These are phyloP conservation scores for Russula earlei DNA, from an alignment of 768 basidiomycete species.

Conservation along the genomic window DNA sequence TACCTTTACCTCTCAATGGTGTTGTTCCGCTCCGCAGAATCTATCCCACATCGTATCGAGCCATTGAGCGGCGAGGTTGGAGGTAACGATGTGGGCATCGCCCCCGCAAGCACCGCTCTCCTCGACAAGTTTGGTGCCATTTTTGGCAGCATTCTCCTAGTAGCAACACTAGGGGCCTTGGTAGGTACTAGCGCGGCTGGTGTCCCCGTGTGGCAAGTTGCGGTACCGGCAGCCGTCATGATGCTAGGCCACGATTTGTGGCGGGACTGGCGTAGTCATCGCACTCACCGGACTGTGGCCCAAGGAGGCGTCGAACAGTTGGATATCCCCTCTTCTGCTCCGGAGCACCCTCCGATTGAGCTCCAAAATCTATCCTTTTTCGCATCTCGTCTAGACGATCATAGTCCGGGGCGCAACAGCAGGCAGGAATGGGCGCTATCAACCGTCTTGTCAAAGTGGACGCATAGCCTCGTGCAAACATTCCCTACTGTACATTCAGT, in stretches of 20 bases:
- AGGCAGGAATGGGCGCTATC: constrained; percentile 5
- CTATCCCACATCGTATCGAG: constrained; percentile 41
- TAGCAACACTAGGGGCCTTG: constrained; percentile 57
- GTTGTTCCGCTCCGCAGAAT: constrained; percentile 48
- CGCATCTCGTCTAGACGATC: background rate
- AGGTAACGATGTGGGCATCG: constrained; percentile 22
- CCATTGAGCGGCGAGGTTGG: constrained; percentile 28
- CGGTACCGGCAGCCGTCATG: constrained; percentile 64
- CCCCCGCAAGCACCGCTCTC: constrained; percentile 49
- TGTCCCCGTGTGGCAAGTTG: constrained; percentile 78
- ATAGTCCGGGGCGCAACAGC: constrained; percentile 2
- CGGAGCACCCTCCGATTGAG: constrained; percentile 2
- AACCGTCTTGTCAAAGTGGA: constrained; percentile 15
- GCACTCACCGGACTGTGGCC: background rate
- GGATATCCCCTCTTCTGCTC: background rate
- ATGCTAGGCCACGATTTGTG: constrained; percentile 62
- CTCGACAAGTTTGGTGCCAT: constrained; percentile 65
- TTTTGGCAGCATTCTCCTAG: constrained; percentile 61
- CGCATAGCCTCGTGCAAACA: constrained; percentile 19
- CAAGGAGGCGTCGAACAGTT: background rate
- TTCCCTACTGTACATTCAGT: constrained; percentile 69
- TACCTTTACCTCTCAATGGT: constrained; percentile 46
- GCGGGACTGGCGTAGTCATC: constrained; percentile 26
- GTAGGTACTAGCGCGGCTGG: constrained; percentile 69
- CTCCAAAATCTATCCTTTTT: background rate